Base-by-base conservation (phyloP, 2,329 filamentous ascomycete genomes). In the Sclerotinia trifoliorum region DNA sequence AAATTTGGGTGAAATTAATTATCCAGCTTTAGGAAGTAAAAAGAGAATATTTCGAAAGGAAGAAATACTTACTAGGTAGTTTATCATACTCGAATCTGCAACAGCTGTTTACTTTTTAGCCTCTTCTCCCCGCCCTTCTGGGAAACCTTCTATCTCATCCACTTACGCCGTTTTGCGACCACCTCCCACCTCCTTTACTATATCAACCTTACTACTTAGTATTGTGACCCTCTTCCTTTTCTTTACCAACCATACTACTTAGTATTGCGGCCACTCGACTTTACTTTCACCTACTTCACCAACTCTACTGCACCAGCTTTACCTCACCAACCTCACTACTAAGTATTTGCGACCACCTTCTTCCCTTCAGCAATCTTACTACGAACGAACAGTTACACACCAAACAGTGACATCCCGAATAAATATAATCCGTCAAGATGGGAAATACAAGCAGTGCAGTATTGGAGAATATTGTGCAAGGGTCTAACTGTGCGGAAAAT, bases 381-480 rank as follows among this genome's bases (percentile, higher is more conserved):
- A 69, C 44, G 32, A 26, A 57, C 35, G 13, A 39, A 57, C 42
- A 65, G 17, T 24, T 46, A 61, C 57, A 48, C 44, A 56, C 51
- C 21, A 56, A 39, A 64, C 55, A 71, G 57, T 26, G 15, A 65
- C 73, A 77, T 19, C 42, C 24, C 39, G 29, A 17, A 65, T 17
- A 44, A 29, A 32, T 5, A 29, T 11, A 62, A 48, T 52, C 8
- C 15, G 57, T 8, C 32, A 80, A 74, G 73, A 90, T 90, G 88
- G 88, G 88, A 75, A 90, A 90, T 80, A 86, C 86, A 68, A 88
- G 86, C 74, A 90, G 88, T 78, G 82, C 85, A 74, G 90, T 98
- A 79, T 85, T 98, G 80, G 94, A 98, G 81, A 95, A 91, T 81
- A 97, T 99, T 77, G 94, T 97, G 79, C 92, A 96, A 78, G 93